Percentiles rank a stretch among this genome's conserved stretches.
phyloP scores from a whole-genome alignment of 805 yeast species.

The Hanseniaspora clermontiae region DNA sequence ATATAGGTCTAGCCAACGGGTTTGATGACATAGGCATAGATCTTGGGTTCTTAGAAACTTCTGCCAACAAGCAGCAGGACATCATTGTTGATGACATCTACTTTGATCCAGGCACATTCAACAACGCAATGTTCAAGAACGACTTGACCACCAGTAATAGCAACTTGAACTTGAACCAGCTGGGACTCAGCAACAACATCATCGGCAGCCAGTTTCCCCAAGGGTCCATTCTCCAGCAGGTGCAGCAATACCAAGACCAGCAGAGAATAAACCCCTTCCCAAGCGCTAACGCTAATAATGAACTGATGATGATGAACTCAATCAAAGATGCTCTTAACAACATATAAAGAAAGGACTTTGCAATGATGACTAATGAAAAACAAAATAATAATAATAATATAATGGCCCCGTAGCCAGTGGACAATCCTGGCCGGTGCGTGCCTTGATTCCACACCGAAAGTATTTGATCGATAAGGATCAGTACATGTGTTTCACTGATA shows the following conservation, averaged over 20 bases:
- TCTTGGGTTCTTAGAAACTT: background rate
- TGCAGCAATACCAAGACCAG: conserved; percentile 10
- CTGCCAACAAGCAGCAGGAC: background rate
- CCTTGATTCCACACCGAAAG: background rate
- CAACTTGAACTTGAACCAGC: background rate
- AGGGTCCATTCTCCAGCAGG: conserved; percentile 9
- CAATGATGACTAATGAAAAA: background rate
- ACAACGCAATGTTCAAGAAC: background rate
- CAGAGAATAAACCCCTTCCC: background rate
- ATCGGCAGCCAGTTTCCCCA: conserved; percentile 2
- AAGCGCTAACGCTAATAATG: conserved; percentile 14
- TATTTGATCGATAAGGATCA: background rate
- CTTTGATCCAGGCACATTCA: conserved; percentile 1
- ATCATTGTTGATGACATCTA: conserved; percentile 6
- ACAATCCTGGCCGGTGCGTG: background rate
- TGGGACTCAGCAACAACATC: background rate
- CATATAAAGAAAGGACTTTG: conserved; percentile 12
- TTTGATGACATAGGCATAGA: conserved; percentile 12
- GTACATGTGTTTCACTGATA: background rate
- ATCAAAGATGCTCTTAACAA: conserved; percentile 21
- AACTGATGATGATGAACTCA: conserved; percentile 20
- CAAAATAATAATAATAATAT: background rate
- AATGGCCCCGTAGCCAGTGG: too few species aligned
- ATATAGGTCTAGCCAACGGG: conserved; percentile 6
- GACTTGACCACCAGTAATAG: background rate